These are phyloP conservation scores for Lumnitzera racemosa DNA, from an alignment of 345 rosid species.

Conservation along the genomic window DNA sequence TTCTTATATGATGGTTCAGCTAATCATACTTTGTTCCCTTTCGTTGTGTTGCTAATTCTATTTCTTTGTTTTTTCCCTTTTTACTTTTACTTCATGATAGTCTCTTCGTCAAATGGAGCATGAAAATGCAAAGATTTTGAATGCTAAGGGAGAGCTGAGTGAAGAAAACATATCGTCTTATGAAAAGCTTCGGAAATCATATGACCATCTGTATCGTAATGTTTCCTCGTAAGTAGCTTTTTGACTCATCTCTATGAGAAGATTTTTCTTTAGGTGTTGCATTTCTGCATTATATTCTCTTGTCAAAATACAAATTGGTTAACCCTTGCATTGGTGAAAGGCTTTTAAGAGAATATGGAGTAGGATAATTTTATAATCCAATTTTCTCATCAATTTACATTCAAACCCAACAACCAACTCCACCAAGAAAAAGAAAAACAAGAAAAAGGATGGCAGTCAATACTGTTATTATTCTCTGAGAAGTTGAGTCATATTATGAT, in stretches of 20 bases:
- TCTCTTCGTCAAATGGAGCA: slow-evolving; percentile 95
- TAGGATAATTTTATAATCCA: too few relatives aligned
- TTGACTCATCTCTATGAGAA: slow-evolving; percentile 1
- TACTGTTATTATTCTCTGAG: too few relatives aligned
- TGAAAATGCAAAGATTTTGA: slow-evolving; percentile 83
- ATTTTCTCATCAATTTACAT: too few relatives aligned
- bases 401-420: too few relatives aligned
- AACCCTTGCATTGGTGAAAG: too few relatives aligned
- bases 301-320: too few relatives aligned
- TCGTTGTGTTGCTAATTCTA: background rate
- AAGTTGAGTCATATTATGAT: too few relatives aligned
- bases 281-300: background rate
- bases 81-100: slow-evolving; percentile 27
- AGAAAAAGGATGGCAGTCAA: too few relatives aligned
- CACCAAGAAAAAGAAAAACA: too few relatives aligned
- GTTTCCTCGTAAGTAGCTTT: slow-evolving; percentile 73
- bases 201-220: slow-evolving; percentile 84
- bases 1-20: background rate
- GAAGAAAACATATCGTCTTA: slow-evolving; percentile 84
- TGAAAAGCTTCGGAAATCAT: slow-evolving; percentile 94
- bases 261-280: too few relatives aligned
- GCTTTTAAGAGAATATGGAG: too few relatives aligned
- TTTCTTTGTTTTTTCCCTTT: background rate
- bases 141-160: slow-evolving; percentile 94
- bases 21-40: background rate